These are phyloP conservation scores for Chalaropsis ovoidea DNA, from an alignment of 2,329 filamentous ascomycete genomes.

Conservation along the genomic window DNA sequence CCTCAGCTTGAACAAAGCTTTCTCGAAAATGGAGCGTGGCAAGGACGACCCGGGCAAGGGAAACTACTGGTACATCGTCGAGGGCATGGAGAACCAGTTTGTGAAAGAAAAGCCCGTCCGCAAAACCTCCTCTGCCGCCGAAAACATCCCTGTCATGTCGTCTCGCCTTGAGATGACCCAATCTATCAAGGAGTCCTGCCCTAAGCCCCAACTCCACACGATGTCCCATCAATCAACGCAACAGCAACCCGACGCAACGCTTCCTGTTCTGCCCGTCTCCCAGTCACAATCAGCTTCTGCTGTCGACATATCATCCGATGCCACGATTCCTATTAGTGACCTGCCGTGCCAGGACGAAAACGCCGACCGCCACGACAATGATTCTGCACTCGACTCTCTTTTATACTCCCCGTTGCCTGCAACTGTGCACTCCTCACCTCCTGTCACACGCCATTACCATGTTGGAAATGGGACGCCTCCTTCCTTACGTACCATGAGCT, in stretches of 20 bases:
- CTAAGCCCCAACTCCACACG: constrained; percentile 31
- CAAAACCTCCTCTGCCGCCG: constrained; percentile 46
- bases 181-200: constrained; percentile 32
- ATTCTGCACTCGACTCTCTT: constrained; percentile 38
- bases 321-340: constrained; percentile 64
- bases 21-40: constrained; percentile 87
- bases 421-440: constrained; percentile 82
- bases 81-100: constrained; percentile 82
- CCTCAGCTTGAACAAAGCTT: constrained; percentile 90
- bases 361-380: constrained; percentile 35
- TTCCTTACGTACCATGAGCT: constrained; percentile 48
- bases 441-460: constrained; percentile 52
- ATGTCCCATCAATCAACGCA: constrained; percentile 16
- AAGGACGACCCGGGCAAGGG: constrained; percentile 97
- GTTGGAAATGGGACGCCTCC: constrained; percentile 66
- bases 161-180: constrained; percentile 39
- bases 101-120: constrained; percentile 72
- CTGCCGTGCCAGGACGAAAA: constrained; percentile 46
- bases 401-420: constrained; percentile 60
- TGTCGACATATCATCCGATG: constrained; percentile 63
- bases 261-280: constrained; percentile 36
- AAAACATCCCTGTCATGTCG: constrained; percentile 50
- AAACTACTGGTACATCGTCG: constrained; percentile 90
- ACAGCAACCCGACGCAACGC: constrained; percentile 23
- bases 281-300: constrained; percentile 33